Evolutionary conservation across 2,329 filamentous ascomycete species (phyloP), one percentile per base, ranked within the genome.

Genomic region (Geoglossum cookeanum): DNA sequence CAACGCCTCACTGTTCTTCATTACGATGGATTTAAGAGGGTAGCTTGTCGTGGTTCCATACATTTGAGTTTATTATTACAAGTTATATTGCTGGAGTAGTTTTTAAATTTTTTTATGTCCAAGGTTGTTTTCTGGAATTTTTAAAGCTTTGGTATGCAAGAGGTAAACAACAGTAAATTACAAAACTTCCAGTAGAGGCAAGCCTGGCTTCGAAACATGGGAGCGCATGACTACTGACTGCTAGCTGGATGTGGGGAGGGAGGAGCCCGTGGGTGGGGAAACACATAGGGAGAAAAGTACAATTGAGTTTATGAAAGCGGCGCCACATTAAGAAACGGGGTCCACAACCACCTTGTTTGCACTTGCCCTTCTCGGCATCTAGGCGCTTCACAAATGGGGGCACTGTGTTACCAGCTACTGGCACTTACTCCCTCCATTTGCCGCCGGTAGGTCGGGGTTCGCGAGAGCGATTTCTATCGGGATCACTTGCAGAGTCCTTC

Each of bases 381-480:
- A 52, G 6, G 9, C 27, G 48, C 33, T 52, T 11, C 4, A 13
- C 22, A 22, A 30, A 33, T 30, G 22, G 27, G 5, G 22, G 48
- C 9, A 33, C 15, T 52, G 29, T 3, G 33, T 52, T 30, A 4
- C 27, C 29, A 17, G 4, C 11, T 27, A 49, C 6, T 13, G 32
- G n/a, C 11, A n/a, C n/a, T 22, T 53, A 53, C 49, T 53, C 49
- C 30, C 49, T 53, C 49, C 49, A 53, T 30, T n/a, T 53, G 15
- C 49, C 9, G 17, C 29, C 49, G 37, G 49, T 37, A 9, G 27
- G 32, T 9, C 49, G 49, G 30, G 49, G 17, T 30, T 53, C 49
- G 33, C 49, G 49, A 15, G 49, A 53, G 32, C 49, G 49, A 30
- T 53, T 53, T 17, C 49, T 30, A 35, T 53, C 49, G 11, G 49